Conservation (phyloP, 139 green algal genomes). For the Zygnema circumcarinatum region DNA sequence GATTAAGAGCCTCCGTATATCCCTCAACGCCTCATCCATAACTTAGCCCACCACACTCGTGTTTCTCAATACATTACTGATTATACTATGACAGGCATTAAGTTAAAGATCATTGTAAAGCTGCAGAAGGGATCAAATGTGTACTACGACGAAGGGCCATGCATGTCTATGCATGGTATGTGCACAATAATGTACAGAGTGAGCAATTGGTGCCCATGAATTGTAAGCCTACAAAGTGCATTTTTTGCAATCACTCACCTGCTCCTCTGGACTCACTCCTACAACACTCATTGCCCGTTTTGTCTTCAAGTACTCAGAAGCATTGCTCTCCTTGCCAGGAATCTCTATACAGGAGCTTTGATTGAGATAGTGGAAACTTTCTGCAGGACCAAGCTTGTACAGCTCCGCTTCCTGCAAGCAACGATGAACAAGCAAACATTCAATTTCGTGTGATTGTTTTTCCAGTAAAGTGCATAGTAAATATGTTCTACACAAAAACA, state of each 20-base stretch:
- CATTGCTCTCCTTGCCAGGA: slow-evolving; percentile 63
- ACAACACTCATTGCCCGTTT: slow-evolving; percentile 91
- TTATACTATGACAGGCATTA: no score
- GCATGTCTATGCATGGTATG: no score
- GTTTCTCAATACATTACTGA: no score
- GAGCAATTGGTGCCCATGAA: no score
- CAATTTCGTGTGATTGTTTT: not conserved
- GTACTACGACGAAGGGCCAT: no score
- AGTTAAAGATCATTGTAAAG: no score
- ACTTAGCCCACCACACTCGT: not conserved
- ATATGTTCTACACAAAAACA: not conserved
- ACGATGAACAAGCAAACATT: slow-evolving; percentile 1
- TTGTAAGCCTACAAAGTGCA: no score
- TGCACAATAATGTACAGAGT: no score
- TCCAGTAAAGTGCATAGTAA: no score
- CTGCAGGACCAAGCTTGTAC: slow-evolving; percentile 42
- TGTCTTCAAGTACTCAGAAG: slow-evolving; percentile 72
- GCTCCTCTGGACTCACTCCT: slow-evolving; percentile 81
- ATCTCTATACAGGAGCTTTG: slow-evolving; percentile 88
- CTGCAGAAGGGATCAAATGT: no score
- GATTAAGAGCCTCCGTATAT: not conserved
- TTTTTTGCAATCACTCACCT: no score
- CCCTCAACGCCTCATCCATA: not conserved
- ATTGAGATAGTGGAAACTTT: slow-evolving; percentile 81
- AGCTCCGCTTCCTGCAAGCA: slow-evolving; percentile 34